phyloP scores from a whole-genome alignment of 768 basidiomycete species.

The Sarcomyxa edulis region DNA sequence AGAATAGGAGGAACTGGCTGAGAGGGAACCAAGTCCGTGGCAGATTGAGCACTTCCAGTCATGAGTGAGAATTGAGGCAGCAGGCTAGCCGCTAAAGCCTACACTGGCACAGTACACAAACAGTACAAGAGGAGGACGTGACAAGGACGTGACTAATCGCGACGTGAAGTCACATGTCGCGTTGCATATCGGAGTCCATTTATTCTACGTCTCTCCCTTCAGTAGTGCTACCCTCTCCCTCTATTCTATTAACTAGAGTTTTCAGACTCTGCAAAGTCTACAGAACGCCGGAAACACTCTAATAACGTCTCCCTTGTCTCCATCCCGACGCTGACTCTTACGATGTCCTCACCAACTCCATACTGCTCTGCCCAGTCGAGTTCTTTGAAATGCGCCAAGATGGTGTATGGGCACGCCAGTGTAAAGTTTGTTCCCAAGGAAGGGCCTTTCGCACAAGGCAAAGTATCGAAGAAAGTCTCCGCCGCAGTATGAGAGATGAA shows the following conservation, averaged over 20 bases:
- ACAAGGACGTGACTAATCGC: too few relatives aligned
- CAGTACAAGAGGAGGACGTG: too few relatives aligned
- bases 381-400: slow-evolving; percentile 70
- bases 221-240: too few relatives aligned
- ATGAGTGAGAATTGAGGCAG: too few relatives aligned
- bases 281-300: slow-evolving; percentile 42
- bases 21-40: too few relatives aligned
- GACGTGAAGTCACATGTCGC: too few relatives aligned
- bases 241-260: too few relatives aligned
- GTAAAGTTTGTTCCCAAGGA: slow-evolving; percentile 77
- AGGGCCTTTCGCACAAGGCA: slow-evolving; percentile 71
- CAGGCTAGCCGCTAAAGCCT: too few relatives aligned
- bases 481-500: slow-evolving; percentile 53
- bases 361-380: slow-evolving; percentile 68
- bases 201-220: too few relatives aligned
- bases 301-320: slow-evolving; percentile 48
- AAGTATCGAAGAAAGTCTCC: slow-evolving; percentile 58
- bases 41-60: too few relatives aligned
- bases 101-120: too few relatives aligned
- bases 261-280: slow-evolving; percentile 51
- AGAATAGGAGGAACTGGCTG: slow-evolving; percentile 47
- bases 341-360: slow-evolving; percentile 60
- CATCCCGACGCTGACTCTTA: slow-evolving; percentile 67
- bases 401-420: slow-evolving; percentile 69
- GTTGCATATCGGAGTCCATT: too few relatives aligned